Evolutionary conservation across 108 stramenopile genomes (phyloP), one percentile per base, ranked within the genome.

Genomic region (Skeletonema potamos): DNA sequence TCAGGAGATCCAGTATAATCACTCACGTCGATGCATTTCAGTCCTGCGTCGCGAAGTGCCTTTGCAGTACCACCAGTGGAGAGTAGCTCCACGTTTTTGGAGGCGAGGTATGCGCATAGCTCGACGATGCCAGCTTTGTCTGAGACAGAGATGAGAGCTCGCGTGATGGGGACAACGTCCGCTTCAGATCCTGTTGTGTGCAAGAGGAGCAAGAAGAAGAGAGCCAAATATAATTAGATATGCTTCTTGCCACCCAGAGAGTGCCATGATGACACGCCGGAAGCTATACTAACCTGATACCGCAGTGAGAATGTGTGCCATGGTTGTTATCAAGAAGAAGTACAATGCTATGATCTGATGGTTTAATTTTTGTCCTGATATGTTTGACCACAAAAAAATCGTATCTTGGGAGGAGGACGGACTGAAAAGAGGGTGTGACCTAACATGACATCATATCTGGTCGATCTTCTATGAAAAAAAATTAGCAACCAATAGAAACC

Each of bases 21-120:
- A 29, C 84, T 70, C 13, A 99, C 97, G 73, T 98, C 96, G 54
- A 69, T 87, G 60, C 95, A 92, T 15, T 74, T 67, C 22, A 98
- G 70, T 8, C 96, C 96, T 43, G 96, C 95, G 0, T 93, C 92
- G 27, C 94, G 85, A 43, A 96, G 73, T 39, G 64, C 77, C 71
- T 85, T 90, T 57, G 97, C 97, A 15, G 99, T 99, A 27, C 99
- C 99, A 12, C 99, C 99, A 26, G 99, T 99, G 12, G 93, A 94
- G n/a, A 99, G 83, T 10, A 99, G 76, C 72, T 98, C 90, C 26
- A 97, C 97, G 24, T 88, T 87, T 44, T 89, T 72, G 36, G 73
- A 69, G 46, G 86, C 85, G 68, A 99, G 90, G 58, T 82, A 87
- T 8, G 72, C 79, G 75, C 90, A 95, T 7, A 99, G 88, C 22